Conservation (phyloP, 495 filamentous ascomycete species). For the Staphylotrichum longicolle region DNA sequence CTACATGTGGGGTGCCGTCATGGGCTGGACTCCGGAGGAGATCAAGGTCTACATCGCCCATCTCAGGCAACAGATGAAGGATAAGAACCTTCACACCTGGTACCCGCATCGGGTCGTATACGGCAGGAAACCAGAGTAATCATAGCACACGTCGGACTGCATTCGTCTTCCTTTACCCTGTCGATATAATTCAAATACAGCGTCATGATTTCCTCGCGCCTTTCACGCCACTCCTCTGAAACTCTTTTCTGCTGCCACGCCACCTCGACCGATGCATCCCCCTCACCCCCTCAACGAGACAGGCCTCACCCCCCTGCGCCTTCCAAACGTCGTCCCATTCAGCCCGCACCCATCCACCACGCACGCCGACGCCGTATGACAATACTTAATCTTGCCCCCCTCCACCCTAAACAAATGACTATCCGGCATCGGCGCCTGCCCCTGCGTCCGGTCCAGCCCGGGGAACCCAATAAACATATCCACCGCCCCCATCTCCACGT, state of each 20-base stretch:
- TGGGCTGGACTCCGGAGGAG: constrained; percentile 16
- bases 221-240: too few species aligned
- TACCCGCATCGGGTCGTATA: too few species aligned
- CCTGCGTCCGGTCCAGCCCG: constrained; percentile 36
- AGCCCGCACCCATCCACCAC: constrained; percentile 13
- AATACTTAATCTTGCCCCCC: constrained; percentile 39
- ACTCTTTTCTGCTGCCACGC: too few species aligned
- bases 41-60: too few species aligned
- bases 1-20: constrained; percentile 12
- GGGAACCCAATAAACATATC: constrained; percentile 42
- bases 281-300: background rate
- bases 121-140: too few species aligned
- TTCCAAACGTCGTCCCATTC: constrained; percentile 2
- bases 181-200: too few species aligned
- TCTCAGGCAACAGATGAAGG: too few species aligned
- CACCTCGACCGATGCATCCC: background rate
- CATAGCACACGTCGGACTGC: too few species aligned
- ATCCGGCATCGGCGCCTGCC: constrained; percentile 34
- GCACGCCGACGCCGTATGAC: constrained; percentile 34
- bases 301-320: background rate
- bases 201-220: too few species aligned
- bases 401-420: constrained; percentile 42
- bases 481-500: constrained; percentile 39
- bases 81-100: too few species aligned
- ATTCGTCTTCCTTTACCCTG: too few species aligned